Percentiles rank a stretch among this genome's conserved stretches.
Evolutionary conservation across 306 rosid species (phyloP).

Genomic region (Alnus rubra): DNA sequence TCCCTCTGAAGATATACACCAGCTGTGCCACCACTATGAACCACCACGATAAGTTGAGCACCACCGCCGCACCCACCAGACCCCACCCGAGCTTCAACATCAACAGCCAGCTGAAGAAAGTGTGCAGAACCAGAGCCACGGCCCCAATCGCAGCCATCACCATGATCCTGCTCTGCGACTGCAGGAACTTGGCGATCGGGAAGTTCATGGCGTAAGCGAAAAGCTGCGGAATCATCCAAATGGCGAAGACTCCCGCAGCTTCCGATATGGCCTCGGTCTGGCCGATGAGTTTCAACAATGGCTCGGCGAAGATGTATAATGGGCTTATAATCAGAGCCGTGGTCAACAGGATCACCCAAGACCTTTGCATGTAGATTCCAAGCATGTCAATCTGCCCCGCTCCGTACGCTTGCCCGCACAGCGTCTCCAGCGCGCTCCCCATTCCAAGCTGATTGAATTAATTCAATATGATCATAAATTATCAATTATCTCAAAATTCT

Average conservation of each 20-base stretch:
- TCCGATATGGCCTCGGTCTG: slow-evolving; percentile 63
- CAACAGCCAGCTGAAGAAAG: slow-evolving; percentile 67
- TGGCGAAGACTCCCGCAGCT: slow-evolving; percentile 68
- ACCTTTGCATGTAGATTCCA: slow-evolving; percentile 87
- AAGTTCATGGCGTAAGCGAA: slow-evolving; percentile 80
- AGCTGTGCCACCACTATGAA: slow-evolving; percentile 63
- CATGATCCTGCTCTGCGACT: slow-evolving; percentile 88
- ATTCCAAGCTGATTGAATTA: slow-evolving; percentile 59
- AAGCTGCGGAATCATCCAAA: slow-evolving; percentile 91
- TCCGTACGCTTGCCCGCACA: slow-evolving; percentile 90
- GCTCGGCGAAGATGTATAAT: slow-evolving; percentile 58
- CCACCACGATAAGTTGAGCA: slow-evolving; percentile 79
- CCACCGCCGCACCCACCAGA: slow-evolving; percentile 67
- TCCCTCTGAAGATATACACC: slow-evolving; percentile 53
- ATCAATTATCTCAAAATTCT: too few species aligned
- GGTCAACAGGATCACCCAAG: slow-evolving; percentile 67
- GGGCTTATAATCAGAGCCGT: slow-evolving; percentile 44
- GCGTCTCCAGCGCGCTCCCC: slow-evolving; percentile 93
- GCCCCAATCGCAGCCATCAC: slow-evolving; percentile 76
- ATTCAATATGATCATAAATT: too few species aligned
- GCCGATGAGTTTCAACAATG: slow-evolving; percentile 51
- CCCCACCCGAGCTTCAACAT: slow-evolving; percentile 72
- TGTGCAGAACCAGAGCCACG: slow-evolving; percentile 57
- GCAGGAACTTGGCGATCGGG: slow-evolving; percentile 79
- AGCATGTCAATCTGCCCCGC: slow-evolving; percentile 77